phyloP scores from a whole-genome alignment of 495 filamentous ascomycete genomes.

The Talaromyces trachyspermus region DNA sequence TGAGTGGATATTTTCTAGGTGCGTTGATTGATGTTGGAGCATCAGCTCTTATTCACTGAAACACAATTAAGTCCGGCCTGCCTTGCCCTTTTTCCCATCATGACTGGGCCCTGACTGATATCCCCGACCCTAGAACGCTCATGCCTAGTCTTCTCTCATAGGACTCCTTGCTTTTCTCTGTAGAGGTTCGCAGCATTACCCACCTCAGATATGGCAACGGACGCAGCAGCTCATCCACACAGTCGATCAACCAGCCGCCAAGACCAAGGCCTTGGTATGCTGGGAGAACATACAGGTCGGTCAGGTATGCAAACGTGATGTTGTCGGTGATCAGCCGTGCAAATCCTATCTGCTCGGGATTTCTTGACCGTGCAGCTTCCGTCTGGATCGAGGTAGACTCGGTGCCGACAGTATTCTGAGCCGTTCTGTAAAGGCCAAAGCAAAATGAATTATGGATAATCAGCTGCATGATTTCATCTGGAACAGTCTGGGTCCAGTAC shows the following conservation, averaged over 20 bases:
- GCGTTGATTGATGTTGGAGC: too few species aligned
- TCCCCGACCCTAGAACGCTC: slow-evolving; percentile 27
- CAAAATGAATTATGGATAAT: slow-evolving; percentile 47
- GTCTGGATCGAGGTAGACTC: neutral
- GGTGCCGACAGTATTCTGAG: neutral
- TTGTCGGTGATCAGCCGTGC: slow-evolving; percentile 58
- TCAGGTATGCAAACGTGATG: slow-evolving; percentile 59
- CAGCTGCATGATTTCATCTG: slow-evolving; percentile 29
- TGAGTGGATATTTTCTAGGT: too few species aligned
- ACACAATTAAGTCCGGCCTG: neutral
- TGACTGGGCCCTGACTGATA: slow-evolving; percentile 14
- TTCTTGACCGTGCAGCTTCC: slow-evolving; percentile 4
- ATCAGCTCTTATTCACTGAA: too few species aligned
- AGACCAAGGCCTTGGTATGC: slow-evolving; percentile 54
- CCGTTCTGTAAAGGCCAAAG: slow-evolving; percentile 48
- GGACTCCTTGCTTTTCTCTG: slow-evolving; percentile 25
- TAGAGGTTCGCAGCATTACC: slow-evolving; percentile 42
- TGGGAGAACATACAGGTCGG: slow-evolving; percentile 56
- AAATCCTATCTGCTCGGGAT: slow-evolving; percentile 44
- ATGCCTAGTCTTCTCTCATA: slow-evolving; percentile 44
- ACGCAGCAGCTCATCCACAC: slow-evolving; percentile 47
- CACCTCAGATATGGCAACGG: slow-evolving; percentile 49
- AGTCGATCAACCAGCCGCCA: slow-evolving; percentile 54
- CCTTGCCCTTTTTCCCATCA: slow-evolving; percentile 18
- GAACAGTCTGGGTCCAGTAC: slow-evolving; percentile 46